Base-by-base conservation (phyloP, 2,329 filamentous ascomycete genomes). In the Diaporthe longicolla region DNA sequence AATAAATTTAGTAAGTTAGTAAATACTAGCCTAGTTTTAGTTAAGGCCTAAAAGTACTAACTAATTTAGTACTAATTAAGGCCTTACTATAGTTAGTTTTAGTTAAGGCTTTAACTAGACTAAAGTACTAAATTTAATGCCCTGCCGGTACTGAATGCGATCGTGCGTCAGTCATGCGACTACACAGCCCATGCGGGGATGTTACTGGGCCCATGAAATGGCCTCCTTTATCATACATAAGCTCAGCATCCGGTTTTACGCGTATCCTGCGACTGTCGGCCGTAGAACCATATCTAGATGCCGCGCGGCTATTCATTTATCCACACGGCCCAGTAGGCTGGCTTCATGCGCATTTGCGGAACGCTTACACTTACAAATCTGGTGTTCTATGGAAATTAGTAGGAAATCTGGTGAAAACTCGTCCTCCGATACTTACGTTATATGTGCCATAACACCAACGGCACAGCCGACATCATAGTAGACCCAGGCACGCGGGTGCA, bases 161-260 rank as follows among this genome's bases (percentile, higher is more conserved):
- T 50, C 21, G 29, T 50, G 45, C 15, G 45, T 52, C 29, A 52
- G 45, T 52, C 61, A 66, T 66, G 45, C 45, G 45, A 52, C 29
- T 65, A 35, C 61, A 65, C 61, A 50, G 61, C 59, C 43, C 59
- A 65, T 48, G 37, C 59, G 40, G 59, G 59, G 59, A 65, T 65
- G 59, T 65, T 45, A 35, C 26, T 15, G 40, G 59, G 32, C 40
- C 59, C 59, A 48, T n/a, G 19, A n/a, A 43, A 35, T 35, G 61
- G 43, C 48, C 29, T 26, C 24, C 26, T 21, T 10, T 4, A 26
- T 24, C 24, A 43, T 37, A 37, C 32, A 37, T 48, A n/a, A 2
- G 26, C 40, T 48, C 26, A 65, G 29, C 32, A 65, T 48, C 40
- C 40, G 26, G 26, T 8, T 48, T 35, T 50, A 65, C 26, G 40